phyloP scores from a whole-genome alignment of 164 flowering plant species.

The Stephania yunnanensis region DNA sequence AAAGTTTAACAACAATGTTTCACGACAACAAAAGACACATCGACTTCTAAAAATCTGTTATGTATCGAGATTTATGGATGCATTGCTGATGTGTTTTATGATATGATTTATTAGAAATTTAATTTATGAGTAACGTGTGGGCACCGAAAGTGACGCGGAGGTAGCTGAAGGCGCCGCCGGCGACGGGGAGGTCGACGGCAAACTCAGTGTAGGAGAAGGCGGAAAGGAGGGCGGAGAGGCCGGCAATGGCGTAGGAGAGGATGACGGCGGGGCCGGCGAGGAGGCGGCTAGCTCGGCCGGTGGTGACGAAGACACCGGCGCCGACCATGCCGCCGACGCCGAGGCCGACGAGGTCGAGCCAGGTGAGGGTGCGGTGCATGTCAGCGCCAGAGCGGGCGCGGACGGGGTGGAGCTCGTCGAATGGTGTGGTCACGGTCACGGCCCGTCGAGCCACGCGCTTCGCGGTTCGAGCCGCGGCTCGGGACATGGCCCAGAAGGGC shows the following conservation, averaged over 20 bases:
- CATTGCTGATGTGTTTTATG: no score
- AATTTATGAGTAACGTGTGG: no score
- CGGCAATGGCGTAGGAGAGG: constrained; percentile 83
- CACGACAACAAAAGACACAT: no score
- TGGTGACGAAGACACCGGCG: constrained; percentile 83
- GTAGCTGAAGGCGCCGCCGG: constrained; percentile 93
- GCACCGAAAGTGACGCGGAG: constrained; percentile 83
- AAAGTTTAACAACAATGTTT: no score
- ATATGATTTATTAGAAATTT: no score
- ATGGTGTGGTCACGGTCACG: constrained; percentile 52
- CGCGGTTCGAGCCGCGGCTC: constrained; percentile 50
- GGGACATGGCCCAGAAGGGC: constrained; percentile 35
- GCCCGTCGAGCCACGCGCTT: constrained; percentile 48
- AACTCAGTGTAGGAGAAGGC: constrained; percentile 96
- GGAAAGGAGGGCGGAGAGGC: constrained; percentile 82
- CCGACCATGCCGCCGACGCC: constrained; percentile 97
- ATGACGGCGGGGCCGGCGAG: constrained; percentile 74
- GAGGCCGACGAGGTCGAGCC: constrained; percentile 72
- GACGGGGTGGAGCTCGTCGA: constrained; percentile 59
- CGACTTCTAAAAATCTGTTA: no score
- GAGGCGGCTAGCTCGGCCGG: constrained; percentile 48
- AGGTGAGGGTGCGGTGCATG: constrained; percentile 52
- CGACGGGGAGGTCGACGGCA: constrained; percentile 89
- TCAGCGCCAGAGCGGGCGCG: constrained; percentile 57
- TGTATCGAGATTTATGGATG: no score